These are phyloP conservation scores for Populus deltoides DNA, from an alignment of 345 rosid genomes.

Conservation along the genomic window DNA sequence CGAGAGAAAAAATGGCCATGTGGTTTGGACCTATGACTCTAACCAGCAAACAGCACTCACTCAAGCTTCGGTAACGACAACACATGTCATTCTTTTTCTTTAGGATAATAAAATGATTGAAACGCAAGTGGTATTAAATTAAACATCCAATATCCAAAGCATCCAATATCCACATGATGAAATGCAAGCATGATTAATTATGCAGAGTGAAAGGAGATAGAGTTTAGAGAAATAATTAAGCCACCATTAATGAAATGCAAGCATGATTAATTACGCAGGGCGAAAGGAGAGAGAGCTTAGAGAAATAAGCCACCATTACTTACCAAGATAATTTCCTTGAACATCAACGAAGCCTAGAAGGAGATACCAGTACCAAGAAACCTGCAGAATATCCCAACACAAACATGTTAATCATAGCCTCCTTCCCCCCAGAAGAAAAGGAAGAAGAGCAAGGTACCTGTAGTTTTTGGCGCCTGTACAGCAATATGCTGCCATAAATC, in stretches of 20 bases:
- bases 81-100: too few species aligned
- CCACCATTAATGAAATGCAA: background rate
- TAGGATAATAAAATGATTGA: background rate
- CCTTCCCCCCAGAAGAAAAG: background rate
- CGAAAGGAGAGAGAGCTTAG: too few species aligned
- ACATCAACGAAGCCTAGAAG: constrained; percentile 57
- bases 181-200: background rate
- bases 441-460: constrained; percentile 21
- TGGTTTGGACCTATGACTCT: too few species aligned
- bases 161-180: background rate
- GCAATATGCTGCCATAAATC: constrained; percentile 47
- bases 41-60: too few species aligned
- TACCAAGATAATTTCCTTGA: constrained; percentile 59
- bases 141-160: background rate
- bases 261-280: too few species aligned
- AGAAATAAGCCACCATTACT: constrained; percentile 14
- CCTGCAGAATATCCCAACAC: constrained; percentile 24
- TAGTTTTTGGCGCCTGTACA: constrained; percentile 38
- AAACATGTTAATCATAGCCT: background rate
- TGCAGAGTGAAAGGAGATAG: too few species aligned
- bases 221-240: too few species aligned
- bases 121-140: too few species aligned
- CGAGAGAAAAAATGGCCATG: too few species aligned
- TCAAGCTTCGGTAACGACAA: too few species aligned
- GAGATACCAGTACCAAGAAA: constrained; percentile 64